Base-by-base conservation (phyloP, 2,329 filamentous ascomycete species). In the Aspergillus tamarii region DNA sequence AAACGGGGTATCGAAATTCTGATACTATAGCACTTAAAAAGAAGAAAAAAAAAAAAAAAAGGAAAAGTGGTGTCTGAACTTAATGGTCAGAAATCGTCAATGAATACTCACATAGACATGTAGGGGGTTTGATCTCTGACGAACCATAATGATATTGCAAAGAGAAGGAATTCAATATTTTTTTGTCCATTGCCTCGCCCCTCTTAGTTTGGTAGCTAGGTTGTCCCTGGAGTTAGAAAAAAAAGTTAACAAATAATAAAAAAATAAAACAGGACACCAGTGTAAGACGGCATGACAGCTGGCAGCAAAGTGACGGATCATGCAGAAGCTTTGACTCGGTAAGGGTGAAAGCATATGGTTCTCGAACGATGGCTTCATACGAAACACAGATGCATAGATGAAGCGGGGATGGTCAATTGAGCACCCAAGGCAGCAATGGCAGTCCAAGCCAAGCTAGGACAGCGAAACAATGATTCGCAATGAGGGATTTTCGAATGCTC, bases 401-500 rank as follows among this genome's bases (percentile, higher is more conserved):
- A 69, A 72, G 73, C 70, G 73, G 73, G 71, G 74, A 70, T 69
- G 68, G 65, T 66, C 66, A 67, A 69, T 67, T 64, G 68, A 68
- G 64, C 61, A 70, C 71, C 60, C 62, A 71, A 72, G 68, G 70
- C 68, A 75, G 70, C 70, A 73, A 63, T 63, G 59, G 68, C 69
- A 74, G 69, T 69, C 68, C 63, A 68, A 67, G 66, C 66, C 62
- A 69, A 69, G 67, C 67, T 67, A 64, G 62, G 64, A 69, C 68
- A 59, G 64, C 66, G 63, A 70, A 69, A 55, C 57, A 60, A 63
- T 61, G 48, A 69, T 62, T 63, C 60, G 65, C 48, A 56, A 69
- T 79, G 77, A 76, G 76, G 75, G 72, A 77, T 78, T 78, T 78
- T 77, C 69, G 56, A 62, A 66, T 60, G 60, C 61, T 73, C 64